Evolutionary conservation across 768 basidiomycete species (phyloP), one percentile per base, ranked within the genome.

Genomic region (Mrakia gelida): DNA sequence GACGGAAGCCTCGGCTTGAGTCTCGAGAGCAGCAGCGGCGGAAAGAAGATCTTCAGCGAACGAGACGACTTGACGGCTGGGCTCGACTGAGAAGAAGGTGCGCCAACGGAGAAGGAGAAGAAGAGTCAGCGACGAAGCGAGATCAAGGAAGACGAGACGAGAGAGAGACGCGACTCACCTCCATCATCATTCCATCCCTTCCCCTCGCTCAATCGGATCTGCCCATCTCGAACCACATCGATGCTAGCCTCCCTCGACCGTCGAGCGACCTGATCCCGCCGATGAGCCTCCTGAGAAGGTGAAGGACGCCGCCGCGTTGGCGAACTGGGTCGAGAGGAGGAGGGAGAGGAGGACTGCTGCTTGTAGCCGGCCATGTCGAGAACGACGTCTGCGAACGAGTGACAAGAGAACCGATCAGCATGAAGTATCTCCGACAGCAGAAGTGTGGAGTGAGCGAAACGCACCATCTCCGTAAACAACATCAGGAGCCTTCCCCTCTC

Each of bases 301-400:
- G 67, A 70, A 5, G 38, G 21, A 34, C 18, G 34, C 26, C 26
- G 34, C 21, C 67, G 67, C 26, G 34, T 41, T 0, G 67, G 67
- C 18, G 67, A 70, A 8, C 18, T 1, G 26, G 67, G 18, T 70
- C 67, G 67, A 70, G 67, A 70, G 0, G 38, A 43, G 10, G 67
- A 41, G 8, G 34, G 1, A 2, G 67, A 70, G 32, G 65, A 67
- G 16, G 65, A 9, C 52, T 34, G 54, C 77, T 79, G 76, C 65
- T 85, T 84, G 83, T 96, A 96, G 0, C 94, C 94, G 73, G 90
- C 89, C 81, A 89, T 89, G 81, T 97, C 94, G 45, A 95, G 86
- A 23, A 92, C 91, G 70, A 95, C 87, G 80, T 91, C 92, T 92
- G 79, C 11, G 49, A 11, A 23, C 23, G 23, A 38, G 38, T 38